Evolutionary conservation across 352 stramenopile species (phyloP).

Genomic region (Globisporangium echinulatum): DNA sequence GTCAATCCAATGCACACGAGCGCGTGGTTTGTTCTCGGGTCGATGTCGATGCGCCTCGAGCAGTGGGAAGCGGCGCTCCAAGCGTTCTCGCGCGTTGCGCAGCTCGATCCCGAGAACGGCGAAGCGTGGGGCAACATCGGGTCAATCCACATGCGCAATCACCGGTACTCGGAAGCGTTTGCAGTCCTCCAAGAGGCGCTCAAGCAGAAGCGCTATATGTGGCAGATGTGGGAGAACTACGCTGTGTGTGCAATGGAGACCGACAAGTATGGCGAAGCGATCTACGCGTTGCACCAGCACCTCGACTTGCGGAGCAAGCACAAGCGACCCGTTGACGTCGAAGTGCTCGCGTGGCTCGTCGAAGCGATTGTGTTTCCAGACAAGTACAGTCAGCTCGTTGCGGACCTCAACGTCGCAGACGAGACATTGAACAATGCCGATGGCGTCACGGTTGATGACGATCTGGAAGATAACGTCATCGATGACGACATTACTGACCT

Average conservation of each 20-base stretch:
- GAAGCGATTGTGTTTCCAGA: constrained; percentile 70
- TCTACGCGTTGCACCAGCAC: constrained; percentile 81
- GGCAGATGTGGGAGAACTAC: constrained; percentile 92
- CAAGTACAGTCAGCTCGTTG: constrained; percentile 32
- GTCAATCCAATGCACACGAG: constrained; percentile 88
- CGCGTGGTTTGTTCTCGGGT: constrained; percentile 92
- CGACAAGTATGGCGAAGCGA: constrained; percentile 63
- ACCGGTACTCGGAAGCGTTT: constrained; percentile 73
- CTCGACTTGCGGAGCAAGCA: constrained; percentile 77
- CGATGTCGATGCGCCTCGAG: constrained; percentile 86
- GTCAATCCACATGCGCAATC: constrained; percentile 87
- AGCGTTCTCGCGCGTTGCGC: constrained; percentile 90
- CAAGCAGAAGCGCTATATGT: constrained; percentile 89
- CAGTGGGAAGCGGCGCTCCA: constrained; percentile 81
- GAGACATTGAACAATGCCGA: constrained; percentile 14
- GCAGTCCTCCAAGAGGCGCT: constrained; percentile 79
- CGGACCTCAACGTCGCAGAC: constrained; percentile 21
- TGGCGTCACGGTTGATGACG: constrained; percentile 12
- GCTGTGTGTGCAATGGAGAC: constrained; percentile 74
- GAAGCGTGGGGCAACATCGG: constrained; percentile 95
- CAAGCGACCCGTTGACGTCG: constrained; percentile 64
- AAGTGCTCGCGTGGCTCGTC: constrained; percentile 79
- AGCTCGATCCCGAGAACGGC: constrained; percentile 91
- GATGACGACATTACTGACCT: constrained; percentile 50
- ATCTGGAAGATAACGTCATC: constrained; percentile 12